phyloP scores from a whole-genome alignment of 345 rosid species.

The Salix purpurea region DNA sequence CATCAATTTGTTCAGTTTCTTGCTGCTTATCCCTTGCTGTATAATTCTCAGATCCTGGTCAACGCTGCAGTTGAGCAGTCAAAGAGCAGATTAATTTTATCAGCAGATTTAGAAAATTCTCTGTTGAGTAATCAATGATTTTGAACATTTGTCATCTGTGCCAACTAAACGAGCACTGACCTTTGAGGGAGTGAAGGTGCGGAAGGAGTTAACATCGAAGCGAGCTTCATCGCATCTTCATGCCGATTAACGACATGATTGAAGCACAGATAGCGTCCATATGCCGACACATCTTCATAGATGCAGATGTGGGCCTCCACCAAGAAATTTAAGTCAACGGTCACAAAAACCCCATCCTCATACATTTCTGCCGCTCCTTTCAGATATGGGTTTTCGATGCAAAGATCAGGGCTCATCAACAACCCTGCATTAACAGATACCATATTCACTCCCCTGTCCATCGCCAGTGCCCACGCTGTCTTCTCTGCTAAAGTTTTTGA shows the following conservation, averaged over 20 bases:
- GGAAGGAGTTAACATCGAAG: conserved; percentile 31
- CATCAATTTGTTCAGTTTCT: conserved; percentile 54
- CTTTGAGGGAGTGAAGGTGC: conserved; percentile 27
- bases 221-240: conserved; percentile 42
- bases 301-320: conserved; percentile 57
- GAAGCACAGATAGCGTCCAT: conserved; percentile 64
- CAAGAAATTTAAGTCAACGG: conserved; percentile 42
- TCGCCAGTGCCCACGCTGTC: conserved; percentile 73
- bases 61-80: conserved; percentile 11
- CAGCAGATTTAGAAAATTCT: neutral
- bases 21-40: conserved; percentile 48
- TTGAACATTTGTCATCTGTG: neutral
- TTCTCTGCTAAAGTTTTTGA: conserved; percentile 66
- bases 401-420: conserved; percentile 38
- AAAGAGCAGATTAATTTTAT: neutral
- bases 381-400: conserved; percentile 44
- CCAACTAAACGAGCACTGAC: conserved; percentile 3
- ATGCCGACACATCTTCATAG: conserved; percentile 49
- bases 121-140: neutral
- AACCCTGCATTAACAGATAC: conserved; percentile 57
- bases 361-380: conserved; percentile 82
- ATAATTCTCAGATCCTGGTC: conserved; percentile 36
- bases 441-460: conserved; percentile 66
- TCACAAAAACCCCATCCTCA: conserved; percentile 55
- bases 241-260: conserved; percentile 36